These are phyloP conservation scores for Cutaneotrichosporon arboriforme DNA, from an alignment of 1,284 basidiomycete genomes.

Conservation along the genomic window DNA sequence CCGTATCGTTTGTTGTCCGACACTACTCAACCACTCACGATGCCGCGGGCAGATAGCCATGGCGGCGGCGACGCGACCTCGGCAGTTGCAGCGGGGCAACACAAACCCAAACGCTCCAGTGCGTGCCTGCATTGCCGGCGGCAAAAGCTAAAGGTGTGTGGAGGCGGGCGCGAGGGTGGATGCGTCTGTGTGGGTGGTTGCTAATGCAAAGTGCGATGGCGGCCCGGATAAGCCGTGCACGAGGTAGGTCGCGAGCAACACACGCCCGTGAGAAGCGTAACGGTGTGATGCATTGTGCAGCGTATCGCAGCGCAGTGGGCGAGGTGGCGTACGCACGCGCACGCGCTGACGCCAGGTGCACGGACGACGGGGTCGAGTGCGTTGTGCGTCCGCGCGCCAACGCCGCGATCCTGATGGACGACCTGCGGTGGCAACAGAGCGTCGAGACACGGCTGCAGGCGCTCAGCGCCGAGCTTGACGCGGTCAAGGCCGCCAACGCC, in stretches of 20 bases:
- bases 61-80: no score
- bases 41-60: no score
- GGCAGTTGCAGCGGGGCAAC: no score
- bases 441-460: conserved; percentile 12
- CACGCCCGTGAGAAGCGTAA: no score
- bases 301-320: background rate
- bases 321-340: background rate
- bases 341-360: conserved; percentile 7
- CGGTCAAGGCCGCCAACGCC: conserved; percentile 11
- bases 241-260: conserved; percentile 9
- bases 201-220: conserved; percentile 11
- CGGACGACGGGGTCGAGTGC: conserved; percentile 17
- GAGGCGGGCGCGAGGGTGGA: background rate
- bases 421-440: conserved; percentile 20
- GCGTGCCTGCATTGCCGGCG: conserved; percentile 20
- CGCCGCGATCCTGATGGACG: conserved; percentile 18
- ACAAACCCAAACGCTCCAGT: conserved; percentile 8
- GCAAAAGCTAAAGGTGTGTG: conserved; percentile 19
- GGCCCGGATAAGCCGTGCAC: conserved; percentile 8
- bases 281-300: background rate
- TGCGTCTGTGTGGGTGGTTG: no score
- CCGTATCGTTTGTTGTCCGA: no score
- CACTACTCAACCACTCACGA: no score
- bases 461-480: conserved; percentile 10
- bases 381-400: conserved; percentile 18